A percentile compares a stretch with the other conserved stretches of the same genome.
phyloP scores from a whole-genome alignment of 352 stramenopile genomes.

The Bremia lactucae region DNA sequence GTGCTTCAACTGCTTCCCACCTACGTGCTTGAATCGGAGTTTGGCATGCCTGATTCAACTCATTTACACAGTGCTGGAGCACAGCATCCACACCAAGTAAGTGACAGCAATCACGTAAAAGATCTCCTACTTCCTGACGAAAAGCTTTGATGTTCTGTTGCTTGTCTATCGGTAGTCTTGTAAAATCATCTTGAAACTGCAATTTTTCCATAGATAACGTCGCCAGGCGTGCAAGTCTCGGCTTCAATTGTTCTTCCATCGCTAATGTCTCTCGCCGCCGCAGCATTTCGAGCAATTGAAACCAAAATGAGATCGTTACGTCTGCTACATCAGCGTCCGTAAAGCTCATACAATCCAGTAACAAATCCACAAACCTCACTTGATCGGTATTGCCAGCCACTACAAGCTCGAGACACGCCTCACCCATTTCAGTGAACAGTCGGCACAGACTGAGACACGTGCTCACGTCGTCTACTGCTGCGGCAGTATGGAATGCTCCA shows the following conservation, averaged over 20 bases:
- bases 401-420: conserved; percentile 76
- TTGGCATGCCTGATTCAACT: conserved; percentile 59
- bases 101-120: conserved; percentile 70
- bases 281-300: conserved; percentile 47
- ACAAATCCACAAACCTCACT: conserved; percentile 58
- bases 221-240: conserved; percentile 45
- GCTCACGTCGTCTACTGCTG: conserved; percentile 57
- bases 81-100: conserved; percentile 59
- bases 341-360: conserved; percentile 85
- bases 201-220: conserved; percentile 75
- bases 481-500: conserved; percentile 37
- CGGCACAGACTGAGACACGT: conserved; percentile 68
- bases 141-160: conserved; percentile 78
- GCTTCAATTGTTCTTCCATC: conserved; percentile 33
- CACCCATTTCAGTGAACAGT: conserved; percentile 86
- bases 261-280: conserved; percentile 9
- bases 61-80: no score
- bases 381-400: conserved; percentile 39
- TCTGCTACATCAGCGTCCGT: conserved; percentile 70
- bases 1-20: conserved; percentile 76
- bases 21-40: conserved; percentile 25
- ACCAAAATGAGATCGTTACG: conserved; percentile 82
- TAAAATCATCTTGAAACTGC: conserved; percentile 66
- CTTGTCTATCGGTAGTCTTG: conserved; percentile 48
- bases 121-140: conserved; percentile 66